A percentile compares a stretch with the other conserved stretches of the same genome.
phyloP scores from a whole-genome alignment of 495 filamentous ascomycete genomes.

The Parathielavia hyrcaniae region DNA sequence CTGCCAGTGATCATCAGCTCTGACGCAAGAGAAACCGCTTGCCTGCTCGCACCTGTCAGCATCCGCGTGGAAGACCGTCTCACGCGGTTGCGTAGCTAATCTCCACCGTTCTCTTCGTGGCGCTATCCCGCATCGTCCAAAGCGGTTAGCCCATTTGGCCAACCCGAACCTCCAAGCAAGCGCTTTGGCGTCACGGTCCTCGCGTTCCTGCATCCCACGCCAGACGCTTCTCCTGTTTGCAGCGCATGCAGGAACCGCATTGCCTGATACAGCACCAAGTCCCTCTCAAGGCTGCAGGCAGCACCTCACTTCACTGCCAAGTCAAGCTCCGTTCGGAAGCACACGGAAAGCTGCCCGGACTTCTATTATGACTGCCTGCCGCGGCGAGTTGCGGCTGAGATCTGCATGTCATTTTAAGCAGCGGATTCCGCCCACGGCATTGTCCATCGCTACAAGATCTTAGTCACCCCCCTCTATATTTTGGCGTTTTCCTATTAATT shows the following conservation, averaged over 20 bases:
- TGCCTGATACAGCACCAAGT: neutral
- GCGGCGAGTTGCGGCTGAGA: slow-evolving; percentile 11
- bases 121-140: slow-evolving; percentile 12
- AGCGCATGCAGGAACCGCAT: slow-evolving; percentile 9
- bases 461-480: slow-evolving; percentile 10
- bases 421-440: slow-evolving; percentile 15
- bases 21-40: neutral
- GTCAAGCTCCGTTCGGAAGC: neutral
- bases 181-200: slow-evolving; percentile 10
- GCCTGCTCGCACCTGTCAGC: neutral
- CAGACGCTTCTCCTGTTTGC: slow-evolving; percentile 2
- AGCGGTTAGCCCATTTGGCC: slow-evolving; percentile 14
- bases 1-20: neutral
- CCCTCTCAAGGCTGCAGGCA: slow-evolving; percentile 7
- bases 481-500: neutral
- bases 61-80: neutral
- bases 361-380: neutral
- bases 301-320: neutral
- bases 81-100: slow-evolving; percentile 2
- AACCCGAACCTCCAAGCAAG: slow-evolving; percentile 8
- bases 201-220: slow-evolving; percentile 8
- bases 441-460: slow-evolving; percentile 1
- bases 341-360: slow-evolving; percentile 12
- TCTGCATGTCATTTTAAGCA: slow-evolving; percentile 23
- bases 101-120: slow-evolving; percentile 11